Percentiles rank a stretch among this genome's conserved stretches.
Conservation (phyloP, 2,329 filamentous ascomycete genomes). For the Penicillium sp. region DNA sequence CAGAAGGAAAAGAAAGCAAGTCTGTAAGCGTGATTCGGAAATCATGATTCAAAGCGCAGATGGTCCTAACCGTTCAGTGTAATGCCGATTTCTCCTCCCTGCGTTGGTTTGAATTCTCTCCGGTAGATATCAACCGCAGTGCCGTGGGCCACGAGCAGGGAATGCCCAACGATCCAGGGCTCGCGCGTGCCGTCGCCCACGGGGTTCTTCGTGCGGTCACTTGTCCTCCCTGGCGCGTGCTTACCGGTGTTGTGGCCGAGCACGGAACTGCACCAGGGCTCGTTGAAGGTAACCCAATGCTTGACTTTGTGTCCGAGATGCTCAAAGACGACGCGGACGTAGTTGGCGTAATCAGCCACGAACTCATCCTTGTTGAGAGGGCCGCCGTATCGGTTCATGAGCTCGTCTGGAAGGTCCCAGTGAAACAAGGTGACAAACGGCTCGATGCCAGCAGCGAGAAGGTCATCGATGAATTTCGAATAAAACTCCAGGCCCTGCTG, state of each 20-base stretch:
- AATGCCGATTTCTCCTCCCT: constrained; percentile 78
- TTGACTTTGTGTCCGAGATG: constrained; percentile 70
- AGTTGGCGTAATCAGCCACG: constrained; percentile 73
- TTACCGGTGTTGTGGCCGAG: constrained; percentile 73
- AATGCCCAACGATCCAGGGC: constrained; percentile 80
- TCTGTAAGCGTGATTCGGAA: neutral
- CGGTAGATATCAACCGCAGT: constrained; percentile 77
- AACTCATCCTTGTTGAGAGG: constrained; percentile 79
- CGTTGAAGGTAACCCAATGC: constrained; percentile 88
- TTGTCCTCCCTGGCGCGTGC: constrained; percentile 79
- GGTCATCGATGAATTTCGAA: constrained; percentile 71
- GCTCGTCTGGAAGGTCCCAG: constrained; percentile 77
- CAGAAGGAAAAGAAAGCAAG: neutral
- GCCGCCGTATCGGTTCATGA: constrained; percentile 78
- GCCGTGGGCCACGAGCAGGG: constrained; percentile 73
- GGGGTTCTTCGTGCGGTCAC: constrained; percentile 65
- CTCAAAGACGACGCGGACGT: constrained; percentile 71
- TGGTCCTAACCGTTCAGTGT: constrained; percentile 67
- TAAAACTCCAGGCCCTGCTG: constrained; percentile 74
- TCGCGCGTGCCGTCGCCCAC: constrained; percentile 72
- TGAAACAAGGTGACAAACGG: constrained; percentile 83
- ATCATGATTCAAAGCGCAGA: neutral
- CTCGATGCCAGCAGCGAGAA: constrained; percentile 70
- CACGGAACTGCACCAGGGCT: constrained; percentile 81
- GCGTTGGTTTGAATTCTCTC: constrained; percentile 70